A percentile compares a stretch with the other conserved stretches of the same genome.
Conservation (phyloP, 2,329 filamentous ascomycete species). For the Cladosporium halotolerans region DNA sequence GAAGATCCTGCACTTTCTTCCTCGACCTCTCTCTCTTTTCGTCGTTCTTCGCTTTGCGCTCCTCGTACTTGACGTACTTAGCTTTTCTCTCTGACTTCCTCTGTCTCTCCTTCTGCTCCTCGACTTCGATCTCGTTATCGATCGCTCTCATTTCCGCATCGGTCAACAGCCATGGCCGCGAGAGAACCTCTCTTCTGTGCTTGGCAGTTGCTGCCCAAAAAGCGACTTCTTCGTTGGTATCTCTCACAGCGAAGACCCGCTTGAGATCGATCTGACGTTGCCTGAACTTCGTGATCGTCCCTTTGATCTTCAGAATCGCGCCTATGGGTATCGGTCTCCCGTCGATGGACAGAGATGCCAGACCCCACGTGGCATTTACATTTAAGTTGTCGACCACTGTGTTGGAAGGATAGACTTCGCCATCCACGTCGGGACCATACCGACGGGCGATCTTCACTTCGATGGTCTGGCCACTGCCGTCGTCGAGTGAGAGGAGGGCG, state of each 20-base stretch:
- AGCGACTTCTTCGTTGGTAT: slow-evolving; percentile 49
- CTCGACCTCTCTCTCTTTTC: slow-evolving; percentile 31
- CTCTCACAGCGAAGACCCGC: slow-evolving; percentile 42
- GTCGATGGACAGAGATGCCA: slow-evolving; percentile 41
- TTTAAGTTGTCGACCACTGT: slow-evolving; percentile 35
- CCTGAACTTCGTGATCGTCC: slow-evolving; percentile 48
- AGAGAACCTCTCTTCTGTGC: slow-evolving; percentile 46
- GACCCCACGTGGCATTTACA: slow-evolving; percentile 31
- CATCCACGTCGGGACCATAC: slow-evolving; percentile 18
- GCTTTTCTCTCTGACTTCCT: slow-evolving; percentile 30
- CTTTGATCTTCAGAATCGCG: slow-evolving; percentile 50
- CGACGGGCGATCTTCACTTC: slow-evolving; percentile 47
- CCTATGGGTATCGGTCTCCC: slow-evolving; percentile 38
- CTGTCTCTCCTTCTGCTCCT: slow-evolving; percentile 31
- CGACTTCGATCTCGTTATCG: slow-evolving; percentile 29
- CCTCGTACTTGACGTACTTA: slow-evolving; percentile 32
- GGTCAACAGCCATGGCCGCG: slow-evolving; percentile 48
- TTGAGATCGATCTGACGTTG: slow-evolving; percentile 50
- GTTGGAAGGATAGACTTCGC: slow-evolving; percentile 21
- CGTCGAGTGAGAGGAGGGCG: slow-evolving; percentile 51
- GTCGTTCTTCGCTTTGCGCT: slow-evolving; percentile 30
- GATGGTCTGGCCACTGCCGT: slow-evolving; percentile 53
- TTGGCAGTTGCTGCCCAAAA: slow-evolving; percentile 47
- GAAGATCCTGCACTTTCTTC: slow-evolving; percentile 36
- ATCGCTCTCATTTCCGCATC: slow-evolving; percentile 39